Evolutionary conservation across 306 rosid genomes (phyloP), one percentile per base, ranked within the genome.

Genomic region (Sicyos edulis): DNA sequence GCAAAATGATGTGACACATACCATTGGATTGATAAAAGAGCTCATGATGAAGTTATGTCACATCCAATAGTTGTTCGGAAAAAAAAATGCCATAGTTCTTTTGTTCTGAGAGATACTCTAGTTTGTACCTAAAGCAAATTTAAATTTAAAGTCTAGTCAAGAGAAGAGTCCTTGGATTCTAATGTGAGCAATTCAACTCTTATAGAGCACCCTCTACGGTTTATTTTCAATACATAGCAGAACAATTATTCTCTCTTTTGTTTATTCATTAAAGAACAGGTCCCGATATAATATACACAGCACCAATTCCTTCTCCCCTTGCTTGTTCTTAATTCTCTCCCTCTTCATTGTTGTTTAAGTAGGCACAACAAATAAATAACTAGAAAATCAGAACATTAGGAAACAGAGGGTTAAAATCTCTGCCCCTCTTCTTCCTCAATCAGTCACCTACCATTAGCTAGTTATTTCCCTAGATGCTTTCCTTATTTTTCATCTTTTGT

Each of bases 341-440:
- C 5, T 22, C 62, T 21, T 59, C 65, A 26, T 59, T 59, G 65
- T 59, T 59, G 65, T 59, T 59, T 32, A 32, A 32, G 37, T 13
- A 59, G 42, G 42, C 65, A 59, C 16, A 59, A 59, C 42, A 24
- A 59, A 6, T 59, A 59, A 59, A 24, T 1, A 59, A 24, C 65
- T 2, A 5, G 17, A 59, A 59, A 59, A 6, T 24, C 8, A 26
- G 19, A 58, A 58, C 64, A 59, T 59, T 19, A 26, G 65, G 40
- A 59, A 26, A 26, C 44, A 59, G 58, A 26, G 44, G 65, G 16
- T 24, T 59, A 13, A 40, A 8, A 59, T 26, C 17, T 59, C 34
- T 34, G 29, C 42, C 65, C 10, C 42, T 14, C 42, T 24, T 59
- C 65, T 59, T 59, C 65, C 40, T 24, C 64, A 58, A 58, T 16